Evolutionary conservation across 2,329 filamentous ascomycete species (phyloP), one percentile per base, ranked within the genome.

Genomic region (Fusarium udum): DNA sequence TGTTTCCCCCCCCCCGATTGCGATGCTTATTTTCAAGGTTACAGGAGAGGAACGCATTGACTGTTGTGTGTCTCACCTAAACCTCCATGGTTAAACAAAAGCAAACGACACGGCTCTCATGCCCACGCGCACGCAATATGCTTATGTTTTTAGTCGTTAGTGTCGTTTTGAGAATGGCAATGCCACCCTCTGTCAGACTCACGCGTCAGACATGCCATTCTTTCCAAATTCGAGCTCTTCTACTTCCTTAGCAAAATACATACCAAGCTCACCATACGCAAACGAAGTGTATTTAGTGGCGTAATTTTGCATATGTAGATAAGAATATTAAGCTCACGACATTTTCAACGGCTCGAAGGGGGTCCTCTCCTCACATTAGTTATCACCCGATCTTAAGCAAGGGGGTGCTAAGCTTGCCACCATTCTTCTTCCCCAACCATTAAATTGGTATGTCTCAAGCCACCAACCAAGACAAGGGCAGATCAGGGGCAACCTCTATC

Each of bases 1-100:
- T 7, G 3, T 16, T 20, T 10, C 2, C 7, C 26, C 7, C 2
- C 7, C 26, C 26, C 6, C 1, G 8, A 24, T 24, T 24, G 6
- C 3, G 7, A 20, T 24, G 48, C 31, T 22, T 51, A 51, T 18
- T 51, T 10, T 4, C 6, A 34, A 24, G 48, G 8, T 18, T 51
- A 6, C 6, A 51, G 22, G 0, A 24, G 48, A 32, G 22, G 16
- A 51, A 16, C 4, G 6, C 12, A 20, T 5, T 34, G 3, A 15
- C 11, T 32, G 22, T 14, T 14, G 8, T 16, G 6, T 51, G 31
- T 24, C 22, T 51, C 16, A 24, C 8, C 8, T 10, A 5, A 49
- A n/a, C 18, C 14, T n/a, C 20, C 7, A 20, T 24, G 14, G 4
- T 20, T 13, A 6, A 20, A 26, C 7, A 45, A 45, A 20, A 18